Evolutionary conservation across 176 grass and related monocot species (phyloP).

Genomic region (Neostapfia colusana): DNA sequence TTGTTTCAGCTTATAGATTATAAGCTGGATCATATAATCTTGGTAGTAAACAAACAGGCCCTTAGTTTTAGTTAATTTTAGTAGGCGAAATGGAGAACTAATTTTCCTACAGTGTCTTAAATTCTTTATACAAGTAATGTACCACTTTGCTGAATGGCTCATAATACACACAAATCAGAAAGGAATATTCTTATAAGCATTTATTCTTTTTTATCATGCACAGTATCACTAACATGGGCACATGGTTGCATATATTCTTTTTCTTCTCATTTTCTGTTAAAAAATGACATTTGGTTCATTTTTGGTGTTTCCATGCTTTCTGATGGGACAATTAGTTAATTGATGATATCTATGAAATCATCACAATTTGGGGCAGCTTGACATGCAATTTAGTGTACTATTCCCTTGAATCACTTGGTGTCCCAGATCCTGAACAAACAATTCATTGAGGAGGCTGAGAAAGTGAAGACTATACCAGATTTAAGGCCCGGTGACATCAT

Average conservation of each 20-base stretch:
- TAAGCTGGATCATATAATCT: no score
- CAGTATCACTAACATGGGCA: no score
- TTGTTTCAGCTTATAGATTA: no score
- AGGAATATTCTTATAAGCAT: neutral
- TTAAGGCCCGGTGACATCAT: constrained; percentile 89
- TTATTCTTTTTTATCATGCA: neutral
- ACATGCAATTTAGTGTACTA: neutral
- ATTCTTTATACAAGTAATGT: neutral
- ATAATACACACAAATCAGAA: neutral
- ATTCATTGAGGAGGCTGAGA: constrained; percentile 75
- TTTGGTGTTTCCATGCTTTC: neutral
- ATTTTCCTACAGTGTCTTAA: neutral
- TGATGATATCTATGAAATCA: neutral
- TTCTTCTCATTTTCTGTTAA: neutral
- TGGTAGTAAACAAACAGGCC: no score
- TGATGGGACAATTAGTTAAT: neutral
- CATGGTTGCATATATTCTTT: neutral
- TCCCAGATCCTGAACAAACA: constrained; percentile 92
- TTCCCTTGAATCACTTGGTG: constrained; percentile 2
- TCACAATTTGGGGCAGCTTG: neutral
- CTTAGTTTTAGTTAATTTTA: constrained; percentile 13
- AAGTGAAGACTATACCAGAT: constrained; percentile 78
- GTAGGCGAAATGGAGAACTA: neutral
- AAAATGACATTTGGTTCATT: constrained; percentile 6
- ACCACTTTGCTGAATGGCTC: neutral